Percentiles rank a stretch among this genome's conserved stretches.
Evolutionary conservation across 345 rosid genomes (phyloP).

Genomic region (Sonneratia caseolaris): DNA sequence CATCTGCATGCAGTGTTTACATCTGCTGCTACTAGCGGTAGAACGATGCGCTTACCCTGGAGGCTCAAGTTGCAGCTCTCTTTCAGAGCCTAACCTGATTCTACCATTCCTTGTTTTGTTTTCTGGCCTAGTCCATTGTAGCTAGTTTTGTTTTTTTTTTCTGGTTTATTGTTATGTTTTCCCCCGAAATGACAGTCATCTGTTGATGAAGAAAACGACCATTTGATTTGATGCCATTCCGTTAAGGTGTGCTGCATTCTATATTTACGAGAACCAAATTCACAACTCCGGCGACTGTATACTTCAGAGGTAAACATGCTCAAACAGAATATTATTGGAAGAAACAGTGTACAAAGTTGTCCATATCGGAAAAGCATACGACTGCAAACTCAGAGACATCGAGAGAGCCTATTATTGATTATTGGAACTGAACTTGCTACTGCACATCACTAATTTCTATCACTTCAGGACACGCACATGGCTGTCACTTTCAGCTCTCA

Average conservation of each 20-base stretch:
- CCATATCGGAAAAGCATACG: background rate
- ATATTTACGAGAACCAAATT: too few species aligned
- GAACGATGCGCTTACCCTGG: too few species aligned
- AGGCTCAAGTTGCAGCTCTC: background rate
- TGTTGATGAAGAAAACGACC: slow-evolving; percentile 53
- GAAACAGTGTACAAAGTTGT: background rate
- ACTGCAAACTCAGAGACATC: background rate
- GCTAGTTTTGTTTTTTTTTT: too few species aligned
- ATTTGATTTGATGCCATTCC: slow-evolving; percentile 44
- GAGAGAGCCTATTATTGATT: background rate
- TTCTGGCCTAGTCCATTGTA: too few species aligned
- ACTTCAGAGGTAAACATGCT: too few species aligned
- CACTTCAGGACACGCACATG: background rate
- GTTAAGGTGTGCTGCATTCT: too few species aligned
- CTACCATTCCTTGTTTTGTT: background rate
- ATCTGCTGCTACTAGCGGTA: too few species aligned
- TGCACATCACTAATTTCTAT: background rate
- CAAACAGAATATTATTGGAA: too few species aligned
- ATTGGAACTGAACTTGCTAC: background rate
- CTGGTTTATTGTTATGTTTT: background rate
- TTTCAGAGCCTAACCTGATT: background rate
- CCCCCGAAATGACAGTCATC: slow-evolving; percentile 22
- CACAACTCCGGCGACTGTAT: too few species aligned
- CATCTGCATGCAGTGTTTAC: slow-evolving; percentile 23
- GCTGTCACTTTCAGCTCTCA: slow-evolving; percentile 8